phyloP scores from a whole-genome alignment of 1,284 basidiomycete genomes.

The Apiotrichum brassicae region DNA sequence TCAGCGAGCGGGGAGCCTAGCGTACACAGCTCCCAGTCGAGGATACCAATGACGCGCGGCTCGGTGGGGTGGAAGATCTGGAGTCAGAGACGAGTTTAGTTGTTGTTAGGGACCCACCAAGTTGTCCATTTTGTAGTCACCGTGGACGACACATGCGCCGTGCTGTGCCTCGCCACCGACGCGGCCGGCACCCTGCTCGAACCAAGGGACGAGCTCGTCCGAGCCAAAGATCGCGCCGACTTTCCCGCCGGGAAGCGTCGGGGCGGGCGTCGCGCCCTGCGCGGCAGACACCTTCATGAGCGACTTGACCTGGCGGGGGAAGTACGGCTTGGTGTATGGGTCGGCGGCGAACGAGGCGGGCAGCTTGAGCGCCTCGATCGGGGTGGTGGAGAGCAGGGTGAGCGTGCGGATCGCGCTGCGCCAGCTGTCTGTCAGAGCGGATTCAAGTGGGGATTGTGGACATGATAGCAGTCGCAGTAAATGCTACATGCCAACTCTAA shows the following conservation, averaged over 20 bases:
- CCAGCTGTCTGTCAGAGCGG: constrained; percentile 54
- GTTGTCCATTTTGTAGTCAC: constrained; percentile 95
- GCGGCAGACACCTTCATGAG: constrained; percentile 66
- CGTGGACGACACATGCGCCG: constrained; percentile 65
- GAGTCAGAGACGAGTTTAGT: not conserved
- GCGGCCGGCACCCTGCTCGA: constrained; percentile 54
- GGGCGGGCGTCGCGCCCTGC: constrained; percentile 64
- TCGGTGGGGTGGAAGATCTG: constrained; percentile 81
- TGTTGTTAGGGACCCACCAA: constrained; percentile 6
- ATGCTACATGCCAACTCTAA: not conserved
- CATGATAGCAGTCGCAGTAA: not conserved
- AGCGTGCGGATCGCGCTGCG: constrained; percentile 68
- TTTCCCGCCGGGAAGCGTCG: constrained; percentile 26
- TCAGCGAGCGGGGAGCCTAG: constrained; percentile 85
- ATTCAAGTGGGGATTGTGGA: not conserved
- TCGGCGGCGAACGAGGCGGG: constrained; percentile 63
- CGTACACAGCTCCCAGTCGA: constrained; percentile 96
- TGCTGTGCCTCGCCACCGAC: constrained; percentile 66
- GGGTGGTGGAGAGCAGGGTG: constrained; percentile 64
- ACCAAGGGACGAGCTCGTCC: constrained; percentile 65
- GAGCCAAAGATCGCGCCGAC: constrained; percentile 53
- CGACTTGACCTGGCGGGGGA: constrained; percentile 85
- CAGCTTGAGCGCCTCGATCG: constrained; percentile 64
- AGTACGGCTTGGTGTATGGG: constrained; percentile 58
- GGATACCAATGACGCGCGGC: constrained; percentile 82